These are phyloP conservation scores for Sphaerobolus stellatus DNA, from an alignment of 1,284 basidiomycete species.

Conservation along the genomic window DNA sequence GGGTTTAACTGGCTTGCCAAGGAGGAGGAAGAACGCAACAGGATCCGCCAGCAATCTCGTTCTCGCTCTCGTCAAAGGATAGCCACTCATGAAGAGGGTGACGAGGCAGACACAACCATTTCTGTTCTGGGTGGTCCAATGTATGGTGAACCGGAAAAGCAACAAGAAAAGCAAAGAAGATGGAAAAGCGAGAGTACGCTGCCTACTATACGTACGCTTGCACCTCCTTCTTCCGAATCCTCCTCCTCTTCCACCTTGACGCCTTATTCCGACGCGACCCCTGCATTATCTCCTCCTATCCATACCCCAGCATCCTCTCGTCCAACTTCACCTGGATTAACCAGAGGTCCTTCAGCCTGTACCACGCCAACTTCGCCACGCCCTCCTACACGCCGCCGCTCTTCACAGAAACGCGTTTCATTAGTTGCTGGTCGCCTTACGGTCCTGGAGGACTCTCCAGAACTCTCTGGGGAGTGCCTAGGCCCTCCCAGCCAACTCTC, in stretches of 20 bases:
- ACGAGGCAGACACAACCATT: background rate
- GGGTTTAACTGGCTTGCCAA: constrained; percentile 72
- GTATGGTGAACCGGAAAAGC: background rate
- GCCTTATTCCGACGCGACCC: constrained; percentile 4
- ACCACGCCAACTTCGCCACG: constrained; percentile 53
- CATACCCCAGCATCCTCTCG: constrained; percentile 32
- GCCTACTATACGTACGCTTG: background rate
- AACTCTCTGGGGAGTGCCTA: constrained; percentile 44
- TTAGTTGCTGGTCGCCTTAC: constrained; percentile 78
- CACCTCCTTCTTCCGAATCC: constrained; percentile 4
- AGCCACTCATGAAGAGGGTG: constrained; percentile 11
- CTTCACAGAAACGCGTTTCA: constrained; percentile 79
- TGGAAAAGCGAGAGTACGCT: background rate
- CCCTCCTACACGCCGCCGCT: constrained; percentile 56
- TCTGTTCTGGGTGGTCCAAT: too few relatives aligned
- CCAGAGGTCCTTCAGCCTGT: constrained; percentile 28
- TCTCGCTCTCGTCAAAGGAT: constrained; percentile 12
- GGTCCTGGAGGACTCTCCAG: constrained; percentile 65
- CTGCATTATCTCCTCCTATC: constrained; percentile 24
- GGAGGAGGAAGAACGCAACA: constrained; percentile 28
- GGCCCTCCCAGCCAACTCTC: constrained; percentile 46
- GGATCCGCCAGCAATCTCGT: constrained; percentile 3
- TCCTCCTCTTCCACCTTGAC: constrained; percentile 5
- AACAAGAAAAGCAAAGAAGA: too few relatives aligned
- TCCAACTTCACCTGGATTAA: constrained; percentile 32